These are phyloP conservation scores for Chaetomidium leptoderma DNA, from an alignment of 495 filamentous ascomycete species.

Conservation along the genomic window DNA sequence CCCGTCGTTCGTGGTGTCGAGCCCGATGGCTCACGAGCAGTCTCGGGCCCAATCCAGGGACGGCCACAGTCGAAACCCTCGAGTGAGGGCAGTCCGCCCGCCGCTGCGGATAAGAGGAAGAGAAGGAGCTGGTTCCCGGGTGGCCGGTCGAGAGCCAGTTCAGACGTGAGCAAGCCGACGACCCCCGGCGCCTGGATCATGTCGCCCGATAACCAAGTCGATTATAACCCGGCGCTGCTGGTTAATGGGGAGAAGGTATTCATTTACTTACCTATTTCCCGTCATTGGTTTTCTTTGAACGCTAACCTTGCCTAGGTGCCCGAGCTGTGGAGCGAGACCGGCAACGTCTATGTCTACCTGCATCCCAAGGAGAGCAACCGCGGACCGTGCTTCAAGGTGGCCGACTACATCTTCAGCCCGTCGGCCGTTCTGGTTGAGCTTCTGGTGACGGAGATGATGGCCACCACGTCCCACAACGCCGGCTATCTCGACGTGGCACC, in stretches of 20 bases:
- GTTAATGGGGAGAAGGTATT: conserved; percentile 58
- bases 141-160: conserved; percentile 42
- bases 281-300: neutral
- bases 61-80: conserved; percentile 14
- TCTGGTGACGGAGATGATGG: conserved; percentile 57
- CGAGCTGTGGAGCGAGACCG: conserved; percentile 84
- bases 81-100: conserved; percentile 35
- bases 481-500: conserved; percentile 37
- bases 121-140: conserved; percentile 46
- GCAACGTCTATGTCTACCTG: conserved; percentile 80
- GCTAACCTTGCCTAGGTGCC: conserved; percentile 51
- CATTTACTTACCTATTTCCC: neutral
- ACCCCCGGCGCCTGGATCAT: conserved; percentile 58
- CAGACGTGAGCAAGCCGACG: conserved; percentile 24
- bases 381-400: conserved; percentile 73
- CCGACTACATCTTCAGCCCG: conserved; percentile 65
- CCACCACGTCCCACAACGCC: conserved; percentile 31
- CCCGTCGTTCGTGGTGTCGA: conserved; percentile 18
- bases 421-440: conserved; percentile 66
- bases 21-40: conserved; percentile 26
- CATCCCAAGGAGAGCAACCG: conserved; percentile 62
- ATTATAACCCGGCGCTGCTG: conserved; percentile 59
- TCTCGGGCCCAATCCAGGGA: conserved; percentile 22
- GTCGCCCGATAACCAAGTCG: conserved; percentile 51
- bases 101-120: conserved; percentile 28